phyloP scores from a whole-genome alignment of 345 rosid species.

The Zanthoxylum bungeanum region DNA sequence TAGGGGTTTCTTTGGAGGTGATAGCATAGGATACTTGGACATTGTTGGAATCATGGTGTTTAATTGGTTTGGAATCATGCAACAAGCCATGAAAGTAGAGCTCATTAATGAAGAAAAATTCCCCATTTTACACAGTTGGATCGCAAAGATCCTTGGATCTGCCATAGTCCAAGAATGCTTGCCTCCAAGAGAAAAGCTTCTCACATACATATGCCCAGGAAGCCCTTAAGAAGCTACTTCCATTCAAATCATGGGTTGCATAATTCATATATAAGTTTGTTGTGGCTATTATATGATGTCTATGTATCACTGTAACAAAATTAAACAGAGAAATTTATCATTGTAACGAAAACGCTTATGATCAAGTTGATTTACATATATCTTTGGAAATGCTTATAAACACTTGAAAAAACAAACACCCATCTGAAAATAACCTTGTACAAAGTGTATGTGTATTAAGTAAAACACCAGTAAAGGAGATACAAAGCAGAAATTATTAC shows the following conservation, averaged over 20 bases:
- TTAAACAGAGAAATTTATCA: not conserved
- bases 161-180: constrained; percentile 19
- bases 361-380: not conserved
- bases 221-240: not conserved
- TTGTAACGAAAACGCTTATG: not conserved
- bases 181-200: constrained; percentile 32
- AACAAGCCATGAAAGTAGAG: constrained; percentile 23
- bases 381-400: not conserved
- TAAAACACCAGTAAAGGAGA: not conserved
- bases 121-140: constrained; percentile 24
- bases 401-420: not conserved
- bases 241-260: constrained; percentile 9
- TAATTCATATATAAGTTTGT: too few relatives aligned
- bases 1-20: constrained; percentile 32
- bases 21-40: constrained; percentile 27
- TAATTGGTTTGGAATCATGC: constrained; percentile 23
- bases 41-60: constrained; percentile 24
- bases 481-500: not conserved
- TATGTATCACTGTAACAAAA: not conserved
- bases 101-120: constrained; percentile 19
- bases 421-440: not conserved
- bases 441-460: not conserved
- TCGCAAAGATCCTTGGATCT: constrained; percentile 14
- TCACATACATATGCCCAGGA: constrained; percentile 3
- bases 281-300: not conserved